Evolutionary conservation across 805 yeast genomes (phyloP), one percentile per base, ranked within the genome.

Genomic region (Ogataea thermomethanolica): DNA sequence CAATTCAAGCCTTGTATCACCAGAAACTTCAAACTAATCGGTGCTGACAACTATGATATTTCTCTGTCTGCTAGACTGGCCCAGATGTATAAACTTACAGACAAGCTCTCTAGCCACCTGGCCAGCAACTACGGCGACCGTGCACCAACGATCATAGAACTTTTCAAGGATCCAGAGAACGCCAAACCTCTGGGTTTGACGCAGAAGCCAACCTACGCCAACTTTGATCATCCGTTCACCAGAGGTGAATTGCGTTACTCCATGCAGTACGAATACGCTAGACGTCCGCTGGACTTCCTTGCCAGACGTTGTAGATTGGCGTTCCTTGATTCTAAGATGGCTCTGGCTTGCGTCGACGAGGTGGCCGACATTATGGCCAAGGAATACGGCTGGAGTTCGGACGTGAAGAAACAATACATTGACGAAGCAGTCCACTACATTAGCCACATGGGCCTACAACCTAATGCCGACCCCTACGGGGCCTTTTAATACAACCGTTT

Each of bases 301-400:
- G 87, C 95, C 41, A 84, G 97, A 73, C 83, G 98, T 73, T 81
- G 91, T 39, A 80, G 98, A 66, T 79, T 87, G 61, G 95, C 96
- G 3, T 91, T 89, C 70, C 72, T 90, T 60, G 90, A 90, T 66
- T 86, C 93, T 29, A 79, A 79, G 62, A 88, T 84, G 49, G 96
- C 97, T 10, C 67, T 80, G 48, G 71, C 68, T 37, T 84, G 95
- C 11, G 80, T 90, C 41, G 95, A 88, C 48, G 84, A 82, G 47
- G 95, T 91, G 27, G 89, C 85, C 37, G 84, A 84, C 53, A 74
- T 87, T 49, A 84, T 90, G 93, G 89, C 80, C 51, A 70, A 76
- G 37, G 93, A 85, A 62, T 72, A 84, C 47, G 66, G 75, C 34
- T 90, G 98, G 98, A 71, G 70, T 50, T 69, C 70, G 31, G 70